Conservation (phyloP, 1,284 basidiomycete genomes). For the Porogramme epimiltina region DNA sequence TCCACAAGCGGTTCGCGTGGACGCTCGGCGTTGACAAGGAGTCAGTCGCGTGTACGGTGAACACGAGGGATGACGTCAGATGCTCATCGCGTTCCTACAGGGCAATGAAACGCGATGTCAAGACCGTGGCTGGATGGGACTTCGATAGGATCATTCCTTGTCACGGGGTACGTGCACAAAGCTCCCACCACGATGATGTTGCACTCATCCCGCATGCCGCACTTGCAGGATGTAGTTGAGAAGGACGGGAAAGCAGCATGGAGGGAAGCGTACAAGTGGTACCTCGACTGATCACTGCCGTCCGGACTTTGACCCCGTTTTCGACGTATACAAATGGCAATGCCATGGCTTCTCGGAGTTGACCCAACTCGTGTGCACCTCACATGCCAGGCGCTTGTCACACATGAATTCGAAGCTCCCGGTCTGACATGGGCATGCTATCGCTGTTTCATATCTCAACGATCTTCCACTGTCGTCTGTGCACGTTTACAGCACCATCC, state of each 20-base stretch:
- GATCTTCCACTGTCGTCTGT: no score
- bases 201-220: neutral
- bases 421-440: no score
- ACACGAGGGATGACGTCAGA: neutral
- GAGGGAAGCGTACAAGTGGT: slow-evolving; percentile 45
- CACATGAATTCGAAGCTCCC: no score
- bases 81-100: slow-evolving; percentile 37
- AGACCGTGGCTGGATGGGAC: slow-evolving; percentile 79
- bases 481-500: neutral
- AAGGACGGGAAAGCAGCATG: slow-evolving; percentile 73
- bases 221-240: slow-evolving; percentile 75
- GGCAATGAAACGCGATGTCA: slow-evolving; percentile 73
- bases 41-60: slow-evolving; percentile 40
- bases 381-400: no score
- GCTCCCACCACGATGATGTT: neutral
- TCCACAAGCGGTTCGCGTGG: slow-evolving; percentile 60
- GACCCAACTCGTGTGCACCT: no score
- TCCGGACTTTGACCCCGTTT: no score
- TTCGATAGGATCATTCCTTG: slow-evolving; percentile 91
- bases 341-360: no score
- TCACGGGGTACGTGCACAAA: slow-evolving; percentile 71
- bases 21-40: slow-evolving; percentile 58
- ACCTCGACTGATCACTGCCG: slow-evolving; percentile 28
- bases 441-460: no score
- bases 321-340: no score